Conservation (phyloP, 2,329 filamentous ascomycete species). For the Pseudocercospora fuligena region DNA sequence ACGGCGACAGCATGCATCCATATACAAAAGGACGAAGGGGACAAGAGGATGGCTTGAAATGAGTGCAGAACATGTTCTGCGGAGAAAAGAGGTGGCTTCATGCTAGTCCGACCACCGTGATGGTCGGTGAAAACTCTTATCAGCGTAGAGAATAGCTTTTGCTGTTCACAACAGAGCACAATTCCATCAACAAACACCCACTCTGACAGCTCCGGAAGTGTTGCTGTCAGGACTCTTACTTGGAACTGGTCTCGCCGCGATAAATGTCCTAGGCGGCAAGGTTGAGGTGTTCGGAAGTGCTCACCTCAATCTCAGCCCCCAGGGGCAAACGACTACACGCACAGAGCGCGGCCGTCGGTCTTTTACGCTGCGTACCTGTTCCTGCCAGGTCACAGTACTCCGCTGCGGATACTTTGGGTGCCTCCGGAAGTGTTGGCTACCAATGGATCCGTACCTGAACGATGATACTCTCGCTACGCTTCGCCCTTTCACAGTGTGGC, state of each 20-base stretch:
- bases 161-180: slow-evolving; percentile 5
- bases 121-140: slow-evolving; percentile 5
- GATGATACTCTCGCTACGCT: neutral
- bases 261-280: neutral
- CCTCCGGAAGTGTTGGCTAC: slow-evolving; percentile 24
- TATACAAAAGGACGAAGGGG: neutral
- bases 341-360: neutral
- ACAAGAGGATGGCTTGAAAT: neutral
- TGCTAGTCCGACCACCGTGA: slow-evolving; percentile 6
- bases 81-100: neutral
- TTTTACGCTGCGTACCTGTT: neutral
- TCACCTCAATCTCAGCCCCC: slow-evolving; percentile 1
- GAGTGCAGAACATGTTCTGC: neutral
- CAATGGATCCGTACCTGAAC: neutral
- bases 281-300: slow-evolving; percentile 22
- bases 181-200: neutral
- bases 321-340: neutral
- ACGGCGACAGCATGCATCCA: neutral
- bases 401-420: neutral
- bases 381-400: neutral
- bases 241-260: neutral
- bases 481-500: neutral
- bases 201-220: slow-evolving; percentile 19
- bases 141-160: slow-evolving; percentile 7
- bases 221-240: slow-evolving; percentile 3